A percentile compares a stretch with the other conserved stretches of the same genome.
Conservation (phyloP, 768 basidiomycete species). For the Crucibulum laeve region DNA sequence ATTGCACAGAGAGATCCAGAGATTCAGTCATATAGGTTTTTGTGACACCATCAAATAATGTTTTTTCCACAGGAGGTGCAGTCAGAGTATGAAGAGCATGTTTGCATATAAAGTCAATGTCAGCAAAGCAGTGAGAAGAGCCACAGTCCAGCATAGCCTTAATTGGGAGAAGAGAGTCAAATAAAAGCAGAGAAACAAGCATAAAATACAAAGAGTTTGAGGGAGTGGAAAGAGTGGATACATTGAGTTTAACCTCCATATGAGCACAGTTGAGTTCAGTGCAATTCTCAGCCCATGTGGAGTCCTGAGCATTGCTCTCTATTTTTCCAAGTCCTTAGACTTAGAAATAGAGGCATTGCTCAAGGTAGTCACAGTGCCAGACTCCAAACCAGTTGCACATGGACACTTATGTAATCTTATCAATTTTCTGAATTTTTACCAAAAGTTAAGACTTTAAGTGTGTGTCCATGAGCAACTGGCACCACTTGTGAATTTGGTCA, state of each 20-base stretch:
- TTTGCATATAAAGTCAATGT: not conserved
- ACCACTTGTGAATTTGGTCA: not conserved
- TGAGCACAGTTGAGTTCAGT: not conserved
- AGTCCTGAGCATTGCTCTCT: constrained; percentile 1
- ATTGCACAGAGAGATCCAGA: no score
- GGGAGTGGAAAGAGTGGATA: constrained; percentile 1
- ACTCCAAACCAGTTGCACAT: not conserved
- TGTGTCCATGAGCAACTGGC: no score
- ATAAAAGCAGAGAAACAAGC: not conserved
- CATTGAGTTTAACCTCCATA: not conserved
- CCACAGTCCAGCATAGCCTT: not conserved
- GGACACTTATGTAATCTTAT: no score
- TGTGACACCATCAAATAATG: constrained; percentile 1
- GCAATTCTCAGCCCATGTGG: constrained; percentile 2
- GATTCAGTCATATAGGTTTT: no score
- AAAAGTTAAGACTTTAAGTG: not conserved
- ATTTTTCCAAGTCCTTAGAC: constrained; percentile 1
- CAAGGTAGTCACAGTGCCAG: not conserved
- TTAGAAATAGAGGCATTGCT: not conserved
- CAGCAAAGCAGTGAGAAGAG: no score
- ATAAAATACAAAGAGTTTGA: not conserved
- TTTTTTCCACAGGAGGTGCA: not conserved
- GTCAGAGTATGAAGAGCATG: not conserved
- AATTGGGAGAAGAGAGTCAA: not conserved
- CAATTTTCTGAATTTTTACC: not conserved